Base-by-base conservation (phyloP, 2,329 filamentous ascomycete genomes). In the Paecilomyces sp. region DNA sequence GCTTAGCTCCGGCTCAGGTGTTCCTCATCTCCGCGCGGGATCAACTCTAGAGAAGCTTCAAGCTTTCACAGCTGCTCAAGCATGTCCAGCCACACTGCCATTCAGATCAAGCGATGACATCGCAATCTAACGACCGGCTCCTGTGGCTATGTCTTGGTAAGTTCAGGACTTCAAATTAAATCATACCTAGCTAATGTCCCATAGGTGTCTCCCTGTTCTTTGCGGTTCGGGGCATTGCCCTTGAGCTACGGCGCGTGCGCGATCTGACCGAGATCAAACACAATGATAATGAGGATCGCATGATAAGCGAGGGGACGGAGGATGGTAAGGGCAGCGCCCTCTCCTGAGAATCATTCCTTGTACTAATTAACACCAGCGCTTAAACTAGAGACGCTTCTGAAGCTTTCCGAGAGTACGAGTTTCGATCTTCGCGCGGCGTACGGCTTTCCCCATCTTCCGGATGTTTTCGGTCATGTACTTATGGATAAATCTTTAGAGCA, bases 301-400 rank as follows among this genome's bases (percentile, higher is more conserved):
- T 90, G 70, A 89, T 91, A 64, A 89, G 86, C 13, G 87, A 91
- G 71, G 85, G 88, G 25, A 90, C 88, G 1, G 88, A 92, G 68
- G 88, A 91, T 68, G 83, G 77, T 77, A 66, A 31, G 60, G 28
- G 28, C 11, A 33, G n/a, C 15, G 51, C 22, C 56, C 2, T 28
- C 1, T 11, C 9, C 22, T 54, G 36, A 33, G 28, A 52, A 8
- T 18, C n/a, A 7, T 12, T 2, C 5, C 24, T 3, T 28, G 9
- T 54, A 57, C 64, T 75, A 56, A 74, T 47, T 9, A 2, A 4
- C 12, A 18, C 2, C 60, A 80, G 77, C 88, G 1, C 79, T 92
- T 51, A 83, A 86, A 60, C 69, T 86, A 11, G 79, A 82, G 51
- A 92, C 89, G 0, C 78, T 92, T 9, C 79, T 86, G 57, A 88